Evolutionary conservation across 352 stramenopile species (phyloP).

Genomic region (Pythium grandisporangium): DNA sequence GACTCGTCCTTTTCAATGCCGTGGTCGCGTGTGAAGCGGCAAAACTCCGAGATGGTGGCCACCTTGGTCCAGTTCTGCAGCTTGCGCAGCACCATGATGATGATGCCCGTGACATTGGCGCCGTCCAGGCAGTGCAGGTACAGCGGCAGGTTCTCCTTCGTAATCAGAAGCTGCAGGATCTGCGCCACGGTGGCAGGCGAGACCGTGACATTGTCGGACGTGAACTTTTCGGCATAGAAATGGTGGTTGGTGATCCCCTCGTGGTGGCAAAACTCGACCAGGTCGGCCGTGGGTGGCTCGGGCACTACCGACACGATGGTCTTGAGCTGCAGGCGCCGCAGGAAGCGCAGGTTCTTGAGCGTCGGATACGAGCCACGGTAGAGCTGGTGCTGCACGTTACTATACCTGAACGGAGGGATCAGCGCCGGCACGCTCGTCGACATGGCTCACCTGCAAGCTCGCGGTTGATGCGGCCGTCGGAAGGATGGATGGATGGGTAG

Average conservation of each 20-base stretch:
- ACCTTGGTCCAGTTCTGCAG: conserved; percentile 86
- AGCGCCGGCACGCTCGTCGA: conserved; percentile 52
- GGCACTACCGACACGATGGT: conserved; percentile 77
- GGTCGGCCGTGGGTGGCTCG: conserved; percentile 65
- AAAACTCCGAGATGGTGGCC: conserved; percentile 77
- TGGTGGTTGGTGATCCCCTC: conserved; percentile 70
- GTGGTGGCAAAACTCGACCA: conserved; percentile 56
- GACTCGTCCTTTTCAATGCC: conserved; percentile 84
- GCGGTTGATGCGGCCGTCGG: too few species aligned
- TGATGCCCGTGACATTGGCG: conserved; percentile 79
- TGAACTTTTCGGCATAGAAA: conserved; percentile 85
- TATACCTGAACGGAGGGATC: conserved; percentile 85
- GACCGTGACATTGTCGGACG: conserved; percentile 80
- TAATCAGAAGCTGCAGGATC: conserved; percentile 74
- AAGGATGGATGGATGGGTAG: too few species aligned
- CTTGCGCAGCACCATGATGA: conserved; percentile 84
- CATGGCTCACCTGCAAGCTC: too few species aligned
- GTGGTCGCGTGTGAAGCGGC: conserved; percentile 80
- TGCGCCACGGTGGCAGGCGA: conserved; percentile 58
- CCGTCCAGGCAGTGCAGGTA: conserved; percentile 87
- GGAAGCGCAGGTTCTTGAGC: conserved; percentile 83
- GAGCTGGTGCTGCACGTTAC: conserved; percentile 67
- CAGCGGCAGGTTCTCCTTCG: conserved; percentile 65
- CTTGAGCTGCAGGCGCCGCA: conserved; percentile 62
- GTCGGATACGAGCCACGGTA: conserved; percentile 79